phyloP scores from a whole-genome alignment of 225 moss, liverwort and hornwort species.

The Sphagnum contortum region DNA sequence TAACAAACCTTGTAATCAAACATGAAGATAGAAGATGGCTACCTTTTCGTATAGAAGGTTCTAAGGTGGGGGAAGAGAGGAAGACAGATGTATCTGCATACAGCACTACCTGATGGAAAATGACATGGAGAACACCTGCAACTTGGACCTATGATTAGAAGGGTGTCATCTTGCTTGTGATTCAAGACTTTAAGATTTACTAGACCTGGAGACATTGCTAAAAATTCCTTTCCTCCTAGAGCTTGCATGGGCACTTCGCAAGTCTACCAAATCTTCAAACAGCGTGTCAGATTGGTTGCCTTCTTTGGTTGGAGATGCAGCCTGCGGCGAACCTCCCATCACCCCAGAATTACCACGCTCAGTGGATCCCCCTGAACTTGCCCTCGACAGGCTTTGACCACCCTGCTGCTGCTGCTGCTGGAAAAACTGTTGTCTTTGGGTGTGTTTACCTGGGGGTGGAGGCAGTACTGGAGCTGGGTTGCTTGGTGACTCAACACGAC shows the following conservation, averaged over 20 bases:
- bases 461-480: constrained; percentile 34
- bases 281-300: constrained; percentile 57
- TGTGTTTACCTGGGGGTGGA: constrained; percentile 39
- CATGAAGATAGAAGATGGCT: too few relatives aligned
- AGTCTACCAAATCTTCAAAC: constrained; percentile 83
- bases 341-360: constrained; percentile 48
- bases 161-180: constrained; percentile 17
- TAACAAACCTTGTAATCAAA: too few relatives aligned
- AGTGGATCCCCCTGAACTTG: constrained; percentile 26
- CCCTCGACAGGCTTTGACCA: constrained; percentile 11
- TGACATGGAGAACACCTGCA: too few relatives aligned
- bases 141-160: too few relatives aligned
- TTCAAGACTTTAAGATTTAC: background rate
- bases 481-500: constrained; percentile 16
- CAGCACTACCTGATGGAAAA: too few relatives aligned
- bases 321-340: constrained; percentile 14
- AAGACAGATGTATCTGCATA: too few relatives aligned
- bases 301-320: constrained; percentile 28
- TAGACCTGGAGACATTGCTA: constrained; percentile 25
- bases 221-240: constrained; percentile 59
- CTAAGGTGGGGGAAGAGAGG: too few relatives aligned
- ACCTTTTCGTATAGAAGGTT: too few relatives aligned
- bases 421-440: constrained; percentile 41
- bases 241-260: constrained; percentile 69
- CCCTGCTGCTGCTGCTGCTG: constrained; percentile 29